phyloP scores from a whole-genome alignment of 1,139 yeast genomes.

The Geotrichum aggregatum region DNA sequence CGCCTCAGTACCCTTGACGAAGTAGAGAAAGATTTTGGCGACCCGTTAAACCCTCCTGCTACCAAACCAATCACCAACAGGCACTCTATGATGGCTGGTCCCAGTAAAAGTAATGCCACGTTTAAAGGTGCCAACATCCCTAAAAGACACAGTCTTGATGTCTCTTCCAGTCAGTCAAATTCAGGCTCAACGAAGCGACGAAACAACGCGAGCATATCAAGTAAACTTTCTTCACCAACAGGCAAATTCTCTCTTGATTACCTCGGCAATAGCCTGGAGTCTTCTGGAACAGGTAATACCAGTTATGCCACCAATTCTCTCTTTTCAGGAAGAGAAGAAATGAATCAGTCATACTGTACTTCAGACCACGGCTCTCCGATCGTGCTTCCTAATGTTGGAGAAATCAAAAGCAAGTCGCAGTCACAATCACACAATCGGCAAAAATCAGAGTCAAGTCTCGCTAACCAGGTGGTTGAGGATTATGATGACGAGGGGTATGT shows the following conservation, averaged over 20 bases:
- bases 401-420: too few species aligned
- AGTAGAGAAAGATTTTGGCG: neutral
- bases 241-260: neutral
- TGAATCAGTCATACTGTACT: constrained; percentile 1
- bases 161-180: neutral
- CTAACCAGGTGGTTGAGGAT: neutral
- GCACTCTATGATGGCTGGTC: neutral
- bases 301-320: constrained; percentile 4
- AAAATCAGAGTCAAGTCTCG: neutral
- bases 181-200: neutral
- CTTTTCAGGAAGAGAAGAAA: constrained; percentile 3
- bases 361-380: constrained; percentile 8
- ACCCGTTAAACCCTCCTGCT: neutral
- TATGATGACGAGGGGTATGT: neutral
- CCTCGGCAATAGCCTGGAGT: constrained; percentile 1
- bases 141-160: constrained; percentile 9
- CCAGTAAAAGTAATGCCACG: neutral
- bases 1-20: constrained; percentile 21
- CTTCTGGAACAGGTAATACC: neutral
- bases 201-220: neutral
- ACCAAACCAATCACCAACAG: neutral
- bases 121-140: neutral
- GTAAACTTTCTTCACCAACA: neutral
- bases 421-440: neutral
- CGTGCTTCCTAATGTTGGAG: neutral